Conservation (phyloP, 805 yeast species). For the Metschnikowia borealis region DNA sequence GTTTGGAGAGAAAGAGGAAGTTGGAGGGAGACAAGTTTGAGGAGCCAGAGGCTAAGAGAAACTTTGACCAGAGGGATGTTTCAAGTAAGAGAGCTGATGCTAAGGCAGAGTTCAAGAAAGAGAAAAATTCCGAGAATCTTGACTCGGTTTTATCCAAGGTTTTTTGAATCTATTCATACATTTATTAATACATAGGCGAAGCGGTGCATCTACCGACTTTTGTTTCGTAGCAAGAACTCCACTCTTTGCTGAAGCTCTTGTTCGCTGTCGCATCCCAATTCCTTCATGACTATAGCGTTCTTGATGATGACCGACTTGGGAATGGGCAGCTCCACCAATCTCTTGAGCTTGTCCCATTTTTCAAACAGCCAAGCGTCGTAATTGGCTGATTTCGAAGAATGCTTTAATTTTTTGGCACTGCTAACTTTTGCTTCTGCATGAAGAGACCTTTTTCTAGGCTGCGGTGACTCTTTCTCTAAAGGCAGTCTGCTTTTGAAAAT, state of each 20-base stretch:
- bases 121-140: constrained; percentile 38
- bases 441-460: background rate
- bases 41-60: constrained; percentile 33
- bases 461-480: background rate
- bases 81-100: constrained; percentile 67
- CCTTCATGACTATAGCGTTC: constrained; percentile 24
- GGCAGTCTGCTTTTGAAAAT: background rate
- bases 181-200: background rate
- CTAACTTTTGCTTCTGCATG: constrained; percentile 8
- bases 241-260: constrained; percentile 32
- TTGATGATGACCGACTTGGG: constrained; percentile 25
- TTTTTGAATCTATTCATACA: constrained; percentile 30
- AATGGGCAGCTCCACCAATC: constrained; percentile 27
- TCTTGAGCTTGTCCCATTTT: constrained; percentile 32
- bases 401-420: constrained; percentile 17
- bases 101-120: constrained; percentile 40
- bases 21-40: constrained; percentile 15
- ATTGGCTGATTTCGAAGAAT: constrained; percentile 2
- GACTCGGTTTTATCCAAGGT: constrained; percentile 50
- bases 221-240: constrained; percentile 8
- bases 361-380: constrained; percentile 24
- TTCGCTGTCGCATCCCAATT: constrained; percentile 24
- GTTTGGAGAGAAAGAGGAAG: constrained; percentile 53
- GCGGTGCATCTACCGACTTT: background rate
- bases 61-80: constrained; percentile 67